Evolutionary conservation across 257 asterid species (phyloP).

Genomic region (Asclepias syriaca): DNA sequence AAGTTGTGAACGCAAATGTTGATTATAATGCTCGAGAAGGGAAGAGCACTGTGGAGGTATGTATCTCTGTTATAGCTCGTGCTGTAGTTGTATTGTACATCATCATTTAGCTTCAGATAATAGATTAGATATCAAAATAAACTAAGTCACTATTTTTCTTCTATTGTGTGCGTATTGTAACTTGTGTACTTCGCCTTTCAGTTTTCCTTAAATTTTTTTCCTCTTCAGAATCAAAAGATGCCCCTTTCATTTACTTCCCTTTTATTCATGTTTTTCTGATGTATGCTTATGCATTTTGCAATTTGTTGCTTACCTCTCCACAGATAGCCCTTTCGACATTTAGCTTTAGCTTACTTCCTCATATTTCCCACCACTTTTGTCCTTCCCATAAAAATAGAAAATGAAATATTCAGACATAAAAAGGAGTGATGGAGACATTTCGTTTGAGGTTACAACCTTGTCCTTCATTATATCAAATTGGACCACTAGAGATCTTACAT

Average conservation of each 20-base stretch:
- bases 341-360: not conserved
- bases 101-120: not conserved
- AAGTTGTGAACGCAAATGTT: conserved; percentile 68
- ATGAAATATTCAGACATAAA: not conserved
- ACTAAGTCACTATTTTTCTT: not conserved
- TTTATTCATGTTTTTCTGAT: not conserved
- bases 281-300: not conserved
- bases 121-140: no score
- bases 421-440: no score
- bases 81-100: not conserved
- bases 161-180: not conserved
- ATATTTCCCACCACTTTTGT: not conserved
- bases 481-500: no score
- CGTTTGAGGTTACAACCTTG: no score
- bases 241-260: not conserved
- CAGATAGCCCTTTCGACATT: not conserved
- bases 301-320: not conserved
- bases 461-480: no score
- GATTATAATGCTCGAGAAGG: conserved; percentile 76
- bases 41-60: conserved; percentile 77
- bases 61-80: conserved; percentile 1
- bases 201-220: no score
- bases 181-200: not conserved
- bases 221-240: not conserved
- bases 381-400: not conserved